Evolutionary conservation across 2,329 filamentous ascomycete species (phyloP).

Genomic region (Polytolypa hystricis): DNA sequence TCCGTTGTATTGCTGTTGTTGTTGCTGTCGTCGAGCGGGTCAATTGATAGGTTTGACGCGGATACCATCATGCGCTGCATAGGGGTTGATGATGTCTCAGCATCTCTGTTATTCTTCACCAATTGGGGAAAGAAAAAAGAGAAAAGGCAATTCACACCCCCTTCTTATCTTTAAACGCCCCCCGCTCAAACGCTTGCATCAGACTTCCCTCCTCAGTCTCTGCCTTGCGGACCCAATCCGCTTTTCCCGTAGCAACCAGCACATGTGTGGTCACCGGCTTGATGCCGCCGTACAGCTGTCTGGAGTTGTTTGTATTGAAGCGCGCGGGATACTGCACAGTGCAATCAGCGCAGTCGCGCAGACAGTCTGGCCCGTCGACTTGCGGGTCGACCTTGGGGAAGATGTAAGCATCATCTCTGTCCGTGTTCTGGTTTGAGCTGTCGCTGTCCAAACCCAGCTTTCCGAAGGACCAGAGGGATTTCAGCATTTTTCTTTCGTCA

Average conservation of each 20-base stretch:
- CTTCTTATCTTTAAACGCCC: conserved; percentile 29
- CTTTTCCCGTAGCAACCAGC: conserved; percentile 84
- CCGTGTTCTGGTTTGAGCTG: background rate
- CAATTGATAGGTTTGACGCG: conserved; percentile 82
- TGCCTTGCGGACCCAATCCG: conserved; percentile 85
- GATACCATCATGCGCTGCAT: conserved; percentile 72
- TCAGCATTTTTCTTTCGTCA: conserved; percentile 2
- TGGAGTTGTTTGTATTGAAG: conserved; percentile 60
- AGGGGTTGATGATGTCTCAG: background rate
- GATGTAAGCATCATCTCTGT: conserved; percentile 34
- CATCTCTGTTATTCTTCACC: too few relatives aligned
- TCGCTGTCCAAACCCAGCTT: background rate
- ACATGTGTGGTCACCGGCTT: conserved; percentile 82
- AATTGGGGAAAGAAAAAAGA: background rate
- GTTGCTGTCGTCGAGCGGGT: conserved; percentile 51
- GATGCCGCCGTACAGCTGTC: conserved; percentile 72
- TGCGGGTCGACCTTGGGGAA: conserved; percentile 64
- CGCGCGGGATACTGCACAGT: conserved; percentile 65
- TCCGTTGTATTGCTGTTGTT: too few relatives aligned
- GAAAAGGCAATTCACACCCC: conserved; percentile 22
- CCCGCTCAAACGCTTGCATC: conserved; percentile 59
- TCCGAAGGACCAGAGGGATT: background rate
- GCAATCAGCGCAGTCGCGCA: conserved; percentile 76
- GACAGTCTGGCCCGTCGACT: conserved; percentile 77
- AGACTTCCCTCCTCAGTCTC: conserved; percentile 75